Percentiles rank a stretch among this genome's conserved stretches.
Evolutionary conservation across 768 basidiomycete species (phyloP).

Genomic region (Macrocybe gigantea): DNA sequence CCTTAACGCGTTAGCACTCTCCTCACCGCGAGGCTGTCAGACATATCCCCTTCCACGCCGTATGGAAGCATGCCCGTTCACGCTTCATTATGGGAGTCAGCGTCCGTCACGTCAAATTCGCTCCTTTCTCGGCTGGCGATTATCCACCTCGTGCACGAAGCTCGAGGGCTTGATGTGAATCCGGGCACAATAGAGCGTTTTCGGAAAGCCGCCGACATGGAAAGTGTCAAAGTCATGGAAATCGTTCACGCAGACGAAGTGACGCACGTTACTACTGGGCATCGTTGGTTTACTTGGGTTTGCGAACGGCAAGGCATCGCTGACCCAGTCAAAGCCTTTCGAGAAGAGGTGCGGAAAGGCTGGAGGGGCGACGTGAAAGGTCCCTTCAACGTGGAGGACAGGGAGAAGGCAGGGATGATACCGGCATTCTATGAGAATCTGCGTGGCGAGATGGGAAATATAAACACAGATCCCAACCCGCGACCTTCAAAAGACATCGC

Average conservation of each 20-base stretch:
- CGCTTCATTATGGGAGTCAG: slow-evolving; percentile 77
- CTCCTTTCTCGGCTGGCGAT: slow-evolving; percentile 71
- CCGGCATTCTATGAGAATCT: slow-evolving; percentile 69
- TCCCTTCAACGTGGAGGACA: slow-evolving; percentile 74
- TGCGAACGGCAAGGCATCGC: slow-evolving; percentile 43
- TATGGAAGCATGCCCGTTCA: slow-evolving; percentile 76
- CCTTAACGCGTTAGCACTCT: slow-evolving; percentile 33
- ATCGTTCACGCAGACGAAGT: slow-evolving; percentile 80
- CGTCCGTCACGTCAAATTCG: slow-evolving; percentile 58
- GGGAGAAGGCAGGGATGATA: slow-evolving; percentile 70
- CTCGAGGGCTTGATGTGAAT: slow-evolving; percentile 79
- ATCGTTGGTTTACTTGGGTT: slow-evolving; percentile 79
- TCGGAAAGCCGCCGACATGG: slow-evolving; percentile 55
- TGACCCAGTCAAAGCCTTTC: slow-evolving; percentile 62
- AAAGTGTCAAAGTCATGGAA: slow-evolving; percentile 64
- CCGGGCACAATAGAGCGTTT: slow-evolving; percentile 75
- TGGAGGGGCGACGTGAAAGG: slow-evolving; percentile 75
- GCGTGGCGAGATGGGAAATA: slow-evolving; percentile 48
- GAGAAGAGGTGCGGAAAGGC: slow-evolving; percentile 61
- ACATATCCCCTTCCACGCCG: slow-evolving; percentile 56
- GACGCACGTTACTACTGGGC: slow-evolving; percentile 76
- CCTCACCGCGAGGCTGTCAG: slow-evolving; percentile 53
- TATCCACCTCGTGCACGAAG: slow-evolving; percentile 84
- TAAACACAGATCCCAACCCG: not conserved
- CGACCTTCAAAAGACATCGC: slow-evolving; percentile 7